Evolutionary conservation across 140 eudicot genomes (phyloP), one percentile per base, ranked within the genome.

Genomic region (Flaveria floridana): DNA sequence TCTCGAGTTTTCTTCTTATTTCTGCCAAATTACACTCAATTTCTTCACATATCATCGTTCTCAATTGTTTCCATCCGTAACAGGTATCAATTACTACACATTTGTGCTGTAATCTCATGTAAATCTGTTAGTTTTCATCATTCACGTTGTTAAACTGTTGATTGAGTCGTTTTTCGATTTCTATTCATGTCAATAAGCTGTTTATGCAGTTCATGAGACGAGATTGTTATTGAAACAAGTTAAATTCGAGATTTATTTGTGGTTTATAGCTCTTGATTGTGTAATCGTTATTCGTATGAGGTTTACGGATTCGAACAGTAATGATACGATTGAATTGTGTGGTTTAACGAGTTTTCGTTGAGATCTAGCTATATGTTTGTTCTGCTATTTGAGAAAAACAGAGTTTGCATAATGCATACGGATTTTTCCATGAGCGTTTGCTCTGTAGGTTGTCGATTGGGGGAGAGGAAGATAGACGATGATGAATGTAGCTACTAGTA

Each of bases 401-500:
- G 15, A 75, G 28, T 34, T 67, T 77, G 25, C 26, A 30, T 30
- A 30, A 30, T 30, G 34, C 34, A 8, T 69, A 48, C 14, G 18
- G 71, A 78, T 78, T 14, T 16, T 26, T 78, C 51, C 76, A 59
- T 50, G 42, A 69, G 71, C 15, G 59, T 58, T 59, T 70, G 71
- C 53, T 70, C 41, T 10, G 16, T 78, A 13, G 16, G 44, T 47
- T 59, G 12, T 28, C 18, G 55, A 14, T 78, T 78, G 19, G 65
- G 42, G 81, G 42, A 20, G 77, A 71, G 6, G 56, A 71, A 63
- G 41, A 41, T 64, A 65, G 14, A 15, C 18, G 23, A 15, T 39
- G 74, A 79, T 42, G 41, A 72, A 72, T 72, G 74, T 52, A 79
- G 74, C 28, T 63, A 41, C 64, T 52, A 50, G 37, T 14, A 71